phyloP scores from a whole-genome alignment of 148 eudicot genomes.

The Linanthus parryae region DNA sequence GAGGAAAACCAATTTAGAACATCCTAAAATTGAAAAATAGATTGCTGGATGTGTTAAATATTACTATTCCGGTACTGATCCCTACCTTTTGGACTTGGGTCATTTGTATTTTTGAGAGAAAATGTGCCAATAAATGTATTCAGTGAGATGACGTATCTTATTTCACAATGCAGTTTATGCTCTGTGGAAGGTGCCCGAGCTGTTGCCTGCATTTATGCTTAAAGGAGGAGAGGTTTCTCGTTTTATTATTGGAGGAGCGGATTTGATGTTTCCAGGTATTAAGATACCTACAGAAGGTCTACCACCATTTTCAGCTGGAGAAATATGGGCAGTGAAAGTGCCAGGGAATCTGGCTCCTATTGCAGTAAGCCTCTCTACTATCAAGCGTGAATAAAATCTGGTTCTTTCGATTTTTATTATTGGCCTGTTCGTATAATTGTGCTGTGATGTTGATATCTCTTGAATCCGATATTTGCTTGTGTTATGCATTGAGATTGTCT shows the following conservation, averaged over 20 bases:
- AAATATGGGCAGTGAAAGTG: constrained; percentile 76
- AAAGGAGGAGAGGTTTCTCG: constrained; percentile 97
- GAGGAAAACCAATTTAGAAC: too few species aligned
- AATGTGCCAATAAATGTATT: too few species aligned
- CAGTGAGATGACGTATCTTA: too few species aligned
- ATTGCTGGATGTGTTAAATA: too few species aligned
- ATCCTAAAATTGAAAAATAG: too few species aligned
- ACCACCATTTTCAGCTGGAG: constrained; percentile 71
- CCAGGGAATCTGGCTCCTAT: constrained; percentile 11
- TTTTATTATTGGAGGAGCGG: constrained; percentile 87
- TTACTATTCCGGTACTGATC: too few species aligned
- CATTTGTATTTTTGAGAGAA: too few species aligned
- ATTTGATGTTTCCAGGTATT: constrained; percentile 96
- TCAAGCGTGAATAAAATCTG: too few species aligned
- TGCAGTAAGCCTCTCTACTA: constrained; percentile 4
- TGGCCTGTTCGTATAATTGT: background rate
- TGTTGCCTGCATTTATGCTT: constrained; percentile 72
- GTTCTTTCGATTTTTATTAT: background rate
- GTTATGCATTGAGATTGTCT: background rate
- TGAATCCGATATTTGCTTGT: too few species aligned
- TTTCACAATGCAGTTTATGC: constrained; percentile 58
- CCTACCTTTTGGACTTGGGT: too few species aligned
- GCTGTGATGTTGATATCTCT: too few species aligned
- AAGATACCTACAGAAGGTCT: constrained; percentile 62
- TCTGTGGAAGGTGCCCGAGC: constrained; percentile 87